Percentiles rank a stretch among this genome's conserved stretches.
phyloP scores from a whole-genome alignment of 139 green algal genomes.

The Auxenochlorella pyrenoidosa region DNA sequence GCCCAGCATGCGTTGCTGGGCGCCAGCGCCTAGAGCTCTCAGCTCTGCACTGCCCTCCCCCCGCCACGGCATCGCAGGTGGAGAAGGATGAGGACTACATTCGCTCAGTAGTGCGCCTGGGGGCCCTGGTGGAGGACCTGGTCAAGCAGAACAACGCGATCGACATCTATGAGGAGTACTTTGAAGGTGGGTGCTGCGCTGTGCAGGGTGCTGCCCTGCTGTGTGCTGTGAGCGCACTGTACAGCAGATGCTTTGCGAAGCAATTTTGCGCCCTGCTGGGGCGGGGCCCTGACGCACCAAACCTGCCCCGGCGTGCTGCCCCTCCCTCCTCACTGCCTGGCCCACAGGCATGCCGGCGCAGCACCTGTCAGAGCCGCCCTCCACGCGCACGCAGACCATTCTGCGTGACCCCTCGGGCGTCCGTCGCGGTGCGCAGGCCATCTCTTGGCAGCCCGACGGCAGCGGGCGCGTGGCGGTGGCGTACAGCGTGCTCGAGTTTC shows the following conservation, averaged over 20 bases:
- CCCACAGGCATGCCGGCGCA: conserved; percentile 34
- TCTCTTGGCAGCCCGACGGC: conserved; percentile 89
- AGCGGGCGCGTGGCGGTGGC: conserved; percentile 69
- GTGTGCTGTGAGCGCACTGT: too few relatives aligned
- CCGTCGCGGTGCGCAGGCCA: conserved; percentile 70
- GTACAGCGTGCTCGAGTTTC: conserved; percentile 89
- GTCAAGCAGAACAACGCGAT: conserved; percentile 96
- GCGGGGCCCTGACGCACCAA: neutral
- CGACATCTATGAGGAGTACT: conserved; percentile 98
- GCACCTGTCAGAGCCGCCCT: conserved; percentile 31
- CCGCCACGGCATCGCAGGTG: conserved; percentile 37
- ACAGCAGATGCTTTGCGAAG: too few relatives aligned
- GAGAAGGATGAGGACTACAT: conserved; percentile 98
- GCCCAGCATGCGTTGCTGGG: neutral
- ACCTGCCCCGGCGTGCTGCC: neutral
- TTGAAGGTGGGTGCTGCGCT: conserved; percentile 39
- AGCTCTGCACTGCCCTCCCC: too few relatives aligned
- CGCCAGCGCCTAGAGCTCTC: too few relatives aligned
- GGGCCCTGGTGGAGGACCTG: conserved; percentile 75
- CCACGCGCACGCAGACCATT: conserved; percentile 80
- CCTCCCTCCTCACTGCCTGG: neutral
- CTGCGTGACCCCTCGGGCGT: conserved; percentile 81
- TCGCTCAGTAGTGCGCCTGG: conserved; percentile 75
- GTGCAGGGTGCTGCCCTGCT: neutral
- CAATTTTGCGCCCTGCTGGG: too few relatives aligned